Base-by-base conservation (phyloP, 148 eudicot species). In the Nepenthes mirabilis region DNA sequence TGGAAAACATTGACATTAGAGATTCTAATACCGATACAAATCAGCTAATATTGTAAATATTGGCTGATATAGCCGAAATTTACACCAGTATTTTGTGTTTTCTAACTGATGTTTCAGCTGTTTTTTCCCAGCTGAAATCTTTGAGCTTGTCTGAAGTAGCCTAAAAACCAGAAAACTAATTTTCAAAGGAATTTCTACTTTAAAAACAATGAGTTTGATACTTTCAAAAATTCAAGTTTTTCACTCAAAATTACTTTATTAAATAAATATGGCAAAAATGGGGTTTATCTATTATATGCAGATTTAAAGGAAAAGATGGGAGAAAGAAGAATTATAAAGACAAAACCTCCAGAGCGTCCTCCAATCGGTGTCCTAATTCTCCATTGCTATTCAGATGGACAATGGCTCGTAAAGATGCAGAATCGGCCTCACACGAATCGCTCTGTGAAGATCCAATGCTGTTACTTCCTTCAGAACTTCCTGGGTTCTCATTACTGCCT, bases 311-410 rank as follows among this genome's bases (percentile, higher is more conserved):
- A 36, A 47, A 6, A 14, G 51, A 65, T 43, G 57, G 8, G 56
- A 51, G 2, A 52, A 54, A 35, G 57, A 58, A 51, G 2, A 66
- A 67, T 68, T 23, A 63, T 52, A 64, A 52, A 71, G 72, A 65
- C 65, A 68, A 70, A 78, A 80, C 85, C 85, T 80, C 83, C 50
- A 70, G 49, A 60, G 56, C 36, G 60, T 70, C 64, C 58, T 50
- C 64, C 55, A 52, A 62, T 60, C 71, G 79, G 57, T 67, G 67
- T 58, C 60, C 76, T 67, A 60, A 55, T 11, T 68, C 48, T 48
- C 69, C 34, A 36, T 57, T 61, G 37, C 70, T 68, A 59, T 47
- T 66, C 14, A 57, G 43, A 33, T 58, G 33, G 37, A 34, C 71
- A 57, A 62, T 70, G 43, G 69, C 65, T 35, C 57, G 37, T 34